Evolutionary conservation across 805 yeast species (phyloP).

Genomic region (Starmerella ratchasimensis): DNA sequence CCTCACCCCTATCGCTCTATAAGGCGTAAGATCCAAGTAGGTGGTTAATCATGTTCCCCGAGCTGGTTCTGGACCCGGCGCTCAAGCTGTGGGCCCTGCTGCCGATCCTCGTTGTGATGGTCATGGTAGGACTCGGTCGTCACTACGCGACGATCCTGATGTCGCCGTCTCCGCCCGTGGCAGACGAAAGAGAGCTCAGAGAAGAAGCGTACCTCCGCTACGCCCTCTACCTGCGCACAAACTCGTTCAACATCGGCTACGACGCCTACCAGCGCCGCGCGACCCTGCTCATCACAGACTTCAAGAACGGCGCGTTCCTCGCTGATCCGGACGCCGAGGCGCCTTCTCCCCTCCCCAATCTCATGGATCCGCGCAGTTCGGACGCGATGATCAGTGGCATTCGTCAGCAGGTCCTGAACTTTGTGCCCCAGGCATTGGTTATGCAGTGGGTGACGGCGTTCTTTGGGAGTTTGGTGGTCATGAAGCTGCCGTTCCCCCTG

Average conservation of each 20-base stretch:
- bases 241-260: conserved; percentile 39
- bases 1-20: too few species aligned
- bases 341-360: conserved; percentile 34
- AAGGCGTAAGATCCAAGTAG: too few species aligned
- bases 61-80: conserved; percentile 60
- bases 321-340: conserved; percentile 35
- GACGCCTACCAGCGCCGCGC: conserved; percentile 43
- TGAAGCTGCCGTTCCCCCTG: conserved; percentile 82
- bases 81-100: conserved; percentile 79
- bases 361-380: conserved; percentile 54
- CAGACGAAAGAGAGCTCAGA: conserved; percentile 37
- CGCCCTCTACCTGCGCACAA: conserved; percentile 43
- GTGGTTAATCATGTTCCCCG: conserved; percentile 21
- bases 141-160: conserved; percentile 52
- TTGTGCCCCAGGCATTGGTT: conserved; percentile 79
- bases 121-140: conserved; percentile 67
- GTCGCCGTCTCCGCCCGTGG: conserved; percentile 43
- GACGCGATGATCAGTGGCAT: conserved; percentile 67
- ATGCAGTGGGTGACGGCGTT: conserved; percentile 95
- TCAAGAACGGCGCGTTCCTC: conserved; percentile 42
- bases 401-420: conserved; percentile 68
- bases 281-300: conserved; percentile 33
- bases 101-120: conserved; percentile 84
- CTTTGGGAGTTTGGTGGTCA: conserved; percentile 79
- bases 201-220: conserved; percentile 46